Evolutionary conservation across 352 stramenopile species (phyloP).

Genomic region (Phytophthora sojae): DNA sequence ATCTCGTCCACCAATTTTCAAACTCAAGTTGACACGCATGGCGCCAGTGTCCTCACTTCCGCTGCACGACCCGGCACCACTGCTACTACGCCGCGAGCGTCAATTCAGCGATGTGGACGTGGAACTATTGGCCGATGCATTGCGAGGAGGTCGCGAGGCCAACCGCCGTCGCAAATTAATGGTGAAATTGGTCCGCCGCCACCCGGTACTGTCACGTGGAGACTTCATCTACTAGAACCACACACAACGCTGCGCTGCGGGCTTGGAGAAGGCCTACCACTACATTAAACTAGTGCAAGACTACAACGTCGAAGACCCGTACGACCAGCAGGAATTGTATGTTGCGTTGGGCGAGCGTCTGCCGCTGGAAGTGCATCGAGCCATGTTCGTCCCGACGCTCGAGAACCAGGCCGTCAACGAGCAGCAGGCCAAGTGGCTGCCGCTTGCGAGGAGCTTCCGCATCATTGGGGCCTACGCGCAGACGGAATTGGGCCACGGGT

Average conservation of each 20-base stretch:
- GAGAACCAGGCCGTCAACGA: constrained; percentile 35
- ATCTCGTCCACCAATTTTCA: constrained; percentile 25
- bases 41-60: constrained; percentile 10
- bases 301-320: constrained; percentile 22
- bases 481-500: constrained; percentile 35
- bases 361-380: constrained; percentile 35
- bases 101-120: constrained; percentile 32
- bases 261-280: constrained; percentile 35
- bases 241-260: constrained; percentile 28
- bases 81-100: constrained; percentile 30
- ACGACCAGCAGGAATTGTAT: constrained; percentile 32
- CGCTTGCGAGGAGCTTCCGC: constrained; percentile 24
- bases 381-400: constrained; percentile 37
- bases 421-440: constrained; percentile 32
- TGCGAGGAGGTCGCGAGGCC: constrained; percentile 33
- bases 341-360: constrained; percentile 33
- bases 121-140: constrained; percentile 21
- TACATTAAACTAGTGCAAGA: constrained; percentile 35
- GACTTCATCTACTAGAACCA: constrained; percentile 33
- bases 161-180: constrained; percentile 38
- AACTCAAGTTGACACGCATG: constrained; percentile 25
- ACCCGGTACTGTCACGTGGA: constrained; percentile 27
- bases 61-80: constrained; percentile 29
- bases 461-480: constrained; percentile 35
- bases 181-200: constrained; percentile 28